Evolutionary conservation across 176 grass and related monocot species (phyloP).

Genomic region (Musa beccarii): DNA sequence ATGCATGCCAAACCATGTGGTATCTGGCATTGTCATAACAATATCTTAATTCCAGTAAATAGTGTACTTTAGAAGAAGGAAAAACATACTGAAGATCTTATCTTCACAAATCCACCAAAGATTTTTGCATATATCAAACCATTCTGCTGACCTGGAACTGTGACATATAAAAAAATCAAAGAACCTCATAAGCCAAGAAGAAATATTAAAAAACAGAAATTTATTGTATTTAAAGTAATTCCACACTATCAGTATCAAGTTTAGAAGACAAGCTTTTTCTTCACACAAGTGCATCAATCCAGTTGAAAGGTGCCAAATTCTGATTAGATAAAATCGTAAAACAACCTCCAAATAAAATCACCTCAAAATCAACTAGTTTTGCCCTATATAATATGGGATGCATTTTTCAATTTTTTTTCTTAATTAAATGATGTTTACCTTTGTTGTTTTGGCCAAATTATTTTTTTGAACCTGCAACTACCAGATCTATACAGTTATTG

Average conservation of each 20-base stretch:
- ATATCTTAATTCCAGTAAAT: background rate
- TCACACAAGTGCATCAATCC: background rate
- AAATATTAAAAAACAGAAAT: background rate
- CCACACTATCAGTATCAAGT: background rate
- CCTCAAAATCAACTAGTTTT: background rate
- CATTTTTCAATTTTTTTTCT: background rate
- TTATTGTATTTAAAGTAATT: background rate
- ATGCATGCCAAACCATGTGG: background rate
- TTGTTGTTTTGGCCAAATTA: background rate
- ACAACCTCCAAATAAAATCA: background rate
- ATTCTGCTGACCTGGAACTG: conserved; percentile 61
- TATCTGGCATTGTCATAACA: background rate
- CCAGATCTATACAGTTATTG: too few relatives aligned
- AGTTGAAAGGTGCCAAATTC: background rate
- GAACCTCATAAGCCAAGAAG: background rate
- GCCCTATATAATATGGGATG: too few relatives aligned
- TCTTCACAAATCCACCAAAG: conserved; percentile 95
- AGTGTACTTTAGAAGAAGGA: conserved; percentile 19
- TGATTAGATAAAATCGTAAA: background rate
- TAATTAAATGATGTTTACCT: background rate
- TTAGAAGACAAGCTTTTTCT: background rate
- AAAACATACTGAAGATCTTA: conserved; percentile 89
- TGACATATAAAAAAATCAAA: conserved; percentile 18
- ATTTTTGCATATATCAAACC: conserved; percentile 98
- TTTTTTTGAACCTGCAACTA: too few relatives aligned